Evolutionary conservation across 805 yeast genomes (phyloP), one percentile per base, ranked within the genome.

Genomic region (Blastobotrys americana): DNA sequence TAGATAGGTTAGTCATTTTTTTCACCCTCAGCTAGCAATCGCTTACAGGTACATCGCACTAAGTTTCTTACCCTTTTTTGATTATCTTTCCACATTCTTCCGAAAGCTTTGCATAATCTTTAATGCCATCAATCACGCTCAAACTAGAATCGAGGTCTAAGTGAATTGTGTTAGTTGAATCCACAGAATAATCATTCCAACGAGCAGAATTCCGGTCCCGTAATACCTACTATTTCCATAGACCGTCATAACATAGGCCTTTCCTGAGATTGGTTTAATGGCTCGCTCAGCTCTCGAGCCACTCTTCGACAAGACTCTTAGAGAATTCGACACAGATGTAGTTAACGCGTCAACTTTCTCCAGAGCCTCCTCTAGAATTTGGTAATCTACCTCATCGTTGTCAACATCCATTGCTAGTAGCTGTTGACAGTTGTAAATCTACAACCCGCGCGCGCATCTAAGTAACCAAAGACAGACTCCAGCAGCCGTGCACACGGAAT

Each of bases 321-420:
- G 67, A 2, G 86, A 78, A 21, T 65, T 63, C 8, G 76, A 68
- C 44, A 88, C 79, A 37, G 73, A 64, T 1, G 62, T 57, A 6
- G 87, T 74, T 34, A 86, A 63, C 16, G 68, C 70, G 34, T 74
- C 73, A 2, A 86, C 76, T 43, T 77, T 73, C 40, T 70, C 63
- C 27, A 89, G 69, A 43, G 83, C 80, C 56, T 84, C 93, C 42
- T 85, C 83, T 25, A 88, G 71, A 3, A 88, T 88, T 2, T 86
- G 80, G 27, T 86, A 80, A 54, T 87, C 96, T n/a, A 46, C 41
- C 37, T 43, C 50, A 20, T 49, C 54, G 13, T 16, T 22, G 16
- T 21, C 40, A 20, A 4, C 16, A 5, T 16, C 41, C 8, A 5
- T 15, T n/a, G 35, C 3, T 15, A 4, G 5, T 16, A 16, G 34